A percentile compares a stretch with the other conserved stretches of the same genome.
Evolutionary conservation across 2,329 filamentous ascomycete species (phyloP).

Genomic region (Hirsutella rhossiliensis): DNA sequence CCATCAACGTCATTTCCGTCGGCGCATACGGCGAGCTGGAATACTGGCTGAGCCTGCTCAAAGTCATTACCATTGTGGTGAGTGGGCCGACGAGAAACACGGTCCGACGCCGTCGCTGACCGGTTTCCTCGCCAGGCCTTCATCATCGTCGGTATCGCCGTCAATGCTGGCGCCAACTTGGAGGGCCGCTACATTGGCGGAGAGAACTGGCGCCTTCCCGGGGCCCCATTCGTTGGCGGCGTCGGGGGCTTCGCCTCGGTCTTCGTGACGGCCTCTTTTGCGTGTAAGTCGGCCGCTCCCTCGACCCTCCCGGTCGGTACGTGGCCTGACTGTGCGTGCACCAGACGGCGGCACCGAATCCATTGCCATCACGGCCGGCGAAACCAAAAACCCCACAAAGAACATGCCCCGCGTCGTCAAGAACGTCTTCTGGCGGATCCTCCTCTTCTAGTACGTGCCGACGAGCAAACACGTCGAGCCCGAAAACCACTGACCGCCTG

Average conservation of each 20-base stretch:
- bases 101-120: neutral
- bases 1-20: slow-evolving; percentile 21
- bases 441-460: slow-evolving; percentile 32
- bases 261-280: slow-evolving; percentile 43
- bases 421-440: slow-evolving; percentile 53
- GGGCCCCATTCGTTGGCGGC: slow-evolving; percentile 51
- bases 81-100: slow-evolving; percentile 33
- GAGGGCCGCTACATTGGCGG: slow-evolving; percentile 43
- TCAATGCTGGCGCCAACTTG: slow-evolving; percentile 39
- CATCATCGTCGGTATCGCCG: slow-evolving; percentile 48
- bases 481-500: neutral
- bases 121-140: slow-evolving; percentile 27
- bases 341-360: slow-evolving; percentile 43
- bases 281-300: slow-evolving; percentile 22
- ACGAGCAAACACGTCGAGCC: neutral
- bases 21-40: slow-evolving; percentile 30
- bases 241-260: slow-evolving; percentile 53
- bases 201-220: slow-evolving; percentile 44
- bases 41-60: slow-evolving; percentile 44
- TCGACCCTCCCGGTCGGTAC: neutral
- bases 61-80: slow-evolving; percentile 38
- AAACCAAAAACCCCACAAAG: slow-evolving; percentile 49
- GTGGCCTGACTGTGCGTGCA: neutral
- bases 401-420: slow-evolving; percentile 51
- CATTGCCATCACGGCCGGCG: slow-evolving; percentile 54